Evolutionary conservation across 2,329 filamentous ascomycete genomes (phyloP), one percentile per base, ranked within the genome.

Genomic region (Ilyonectria sp.): DNA sequence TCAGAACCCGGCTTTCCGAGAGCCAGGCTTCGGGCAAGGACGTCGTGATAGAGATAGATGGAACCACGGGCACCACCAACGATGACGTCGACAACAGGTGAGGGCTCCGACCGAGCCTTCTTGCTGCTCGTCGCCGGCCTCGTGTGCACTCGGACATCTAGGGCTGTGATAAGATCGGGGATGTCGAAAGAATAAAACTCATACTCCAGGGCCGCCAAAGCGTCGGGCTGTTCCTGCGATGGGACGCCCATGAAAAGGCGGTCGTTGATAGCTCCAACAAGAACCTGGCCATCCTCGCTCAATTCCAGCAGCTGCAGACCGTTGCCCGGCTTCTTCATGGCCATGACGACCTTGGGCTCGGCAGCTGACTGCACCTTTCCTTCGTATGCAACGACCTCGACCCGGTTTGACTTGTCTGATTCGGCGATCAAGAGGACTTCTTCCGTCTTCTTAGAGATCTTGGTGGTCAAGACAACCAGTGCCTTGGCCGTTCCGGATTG

Each of bases 31-130:
- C 88, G 88, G 63, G 83, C 79, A 10, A 95, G 77, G 17, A 94
- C 83, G 79, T 97, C 92, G 68, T 92, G 89, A 79, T 97, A 97
- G n/a, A 95, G 82, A 75, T 93, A 89, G 49, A 98, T 92, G 26
- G 89, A 87, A 71, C 96, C 96, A 57, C 90, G 88, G 6, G 89
- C 87, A 69, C 93, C 91, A 59, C 96, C 96, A 60, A 97, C 82
- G 4, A 91, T 91, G 29, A 99, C 80, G 75, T 97, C 92, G n/a
- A 96, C 79, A 10, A 88, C 80, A 44, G 69, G 74, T 63, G 79
- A 58, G 29, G 69, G 78, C 73, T 75, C 70, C 13, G 69, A 61
- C 40, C 76, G 76, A 29, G 68, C 65, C 43, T 75, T 75, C 63
- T 74, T 78, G 63, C 67, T 62, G n/a, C 68, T 66, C 31, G 56